phyloP scores from a whole-genome alignment of 768 basidiomycete species.

The Favolaschia claudopus region DNA sequence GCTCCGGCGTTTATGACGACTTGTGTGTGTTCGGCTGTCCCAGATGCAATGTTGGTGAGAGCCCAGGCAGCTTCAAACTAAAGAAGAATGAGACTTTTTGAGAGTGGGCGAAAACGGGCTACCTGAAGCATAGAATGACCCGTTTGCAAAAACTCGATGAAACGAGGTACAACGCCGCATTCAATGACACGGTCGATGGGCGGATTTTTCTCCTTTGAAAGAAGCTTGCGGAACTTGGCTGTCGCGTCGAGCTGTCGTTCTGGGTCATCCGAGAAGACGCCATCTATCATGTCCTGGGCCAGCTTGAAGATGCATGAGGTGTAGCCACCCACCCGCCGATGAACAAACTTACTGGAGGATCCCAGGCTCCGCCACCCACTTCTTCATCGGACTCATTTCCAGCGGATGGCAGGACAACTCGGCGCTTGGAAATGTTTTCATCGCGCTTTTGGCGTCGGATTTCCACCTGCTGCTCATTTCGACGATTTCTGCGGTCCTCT shows the following conservation, averaged over 20 bases:
- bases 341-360: constrained; percentile 69
- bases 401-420: constrained; percentile 85
- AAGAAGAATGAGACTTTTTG: not conserved
- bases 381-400: constrained; percentile 93
- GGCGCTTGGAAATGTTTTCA: constrained; percentile 97
- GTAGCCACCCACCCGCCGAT: constrained; percentile 13
- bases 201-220: constrained; percentile 99
- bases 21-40: constrained; percentile 97
- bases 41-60: constrained; percentile 96
- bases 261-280: constrained; percentile 90
- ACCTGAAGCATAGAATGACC: constrained; percentile 90
- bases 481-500: constrained; percentile 93
- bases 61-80: constrained; percentile 99
- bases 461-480: constrained; percentile 99
- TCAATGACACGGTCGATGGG: constrained; percentile 99
- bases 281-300: constrained; percentile 91
- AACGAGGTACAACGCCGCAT: constrained; percentile 95
- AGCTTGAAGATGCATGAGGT: constrained; percentile 51
- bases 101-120: constrained; percentile 15
- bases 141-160: constrained; percentile 90
- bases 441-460: constrained; percentile 98
- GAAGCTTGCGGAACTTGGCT: constrained; percentile 96
- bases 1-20: constrained; percentile 95
- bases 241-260: constrained; percentile 96
- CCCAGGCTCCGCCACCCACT: constrained; percentile 71